These are phyloP conservation scores for Solanum virginianum DNA, from an alignment of 257 asterid species.

Conservation along the genomic window DNA sequence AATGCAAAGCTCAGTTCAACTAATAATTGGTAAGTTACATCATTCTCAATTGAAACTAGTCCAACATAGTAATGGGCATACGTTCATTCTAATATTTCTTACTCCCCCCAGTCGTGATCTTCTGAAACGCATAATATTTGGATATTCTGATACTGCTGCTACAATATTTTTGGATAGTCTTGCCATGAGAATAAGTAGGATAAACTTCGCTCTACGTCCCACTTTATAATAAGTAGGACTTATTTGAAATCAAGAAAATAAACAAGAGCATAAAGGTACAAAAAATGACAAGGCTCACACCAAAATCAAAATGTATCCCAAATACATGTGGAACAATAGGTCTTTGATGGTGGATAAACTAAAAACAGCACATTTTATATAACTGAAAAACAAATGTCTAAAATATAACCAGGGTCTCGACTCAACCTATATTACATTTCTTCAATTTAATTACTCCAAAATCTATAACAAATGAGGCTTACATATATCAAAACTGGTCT, in stretches of 20 bases:
- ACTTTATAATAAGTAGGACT: background rate
- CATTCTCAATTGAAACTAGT: background rate
- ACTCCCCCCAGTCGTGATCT: no score
- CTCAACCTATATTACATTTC: conserved; percentile 2
- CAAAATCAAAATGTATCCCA: background rate
- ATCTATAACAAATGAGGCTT: background rate
- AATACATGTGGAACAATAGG: background rate
- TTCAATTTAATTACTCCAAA: background rate
- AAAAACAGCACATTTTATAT: background rate
- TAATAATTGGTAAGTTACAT: background rate
- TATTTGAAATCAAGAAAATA: background rate
- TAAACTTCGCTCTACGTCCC: background rate
- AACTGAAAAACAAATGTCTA: background rate
- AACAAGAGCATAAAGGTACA: background rate
- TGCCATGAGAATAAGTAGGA: background rate
- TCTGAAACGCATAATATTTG: no score
- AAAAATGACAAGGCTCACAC: background rate
- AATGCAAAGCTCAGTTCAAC: background rate
- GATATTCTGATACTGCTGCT: background rate
- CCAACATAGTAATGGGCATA: background rate
- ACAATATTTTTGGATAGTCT: background rate
- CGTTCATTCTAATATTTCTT: background rate
- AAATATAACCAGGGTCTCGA: background rate
- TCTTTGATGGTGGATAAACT: background rate
- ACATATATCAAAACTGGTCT: background rate